Evolutionary conservation across 2,329 filamentous ascomycete genomes (phyloP), one percentile per base, ranked within the genome.

Genomic region (Colletotrichum sp.): DNA sequence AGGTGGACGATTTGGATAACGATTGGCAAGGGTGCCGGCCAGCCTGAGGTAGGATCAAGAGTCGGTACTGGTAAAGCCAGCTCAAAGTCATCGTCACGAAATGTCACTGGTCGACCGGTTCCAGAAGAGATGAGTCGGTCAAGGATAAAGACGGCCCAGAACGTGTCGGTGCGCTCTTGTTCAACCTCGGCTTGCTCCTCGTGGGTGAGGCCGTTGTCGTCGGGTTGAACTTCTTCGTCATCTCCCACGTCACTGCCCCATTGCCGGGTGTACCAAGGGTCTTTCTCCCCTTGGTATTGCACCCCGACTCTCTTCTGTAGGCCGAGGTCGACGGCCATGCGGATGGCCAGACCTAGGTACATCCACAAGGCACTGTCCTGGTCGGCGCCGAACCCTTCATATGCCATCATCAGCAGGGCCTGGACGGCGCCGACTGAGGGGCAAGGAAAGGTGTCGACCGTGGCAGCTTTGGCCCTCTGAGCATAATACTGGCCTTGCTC

Each of bases 351-450:
- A 0, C 95, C 96, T 2, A 98, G 88, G 81, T 98, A 98, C 95
- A 98, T 98, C 95, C 96, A 98, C 8, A 98, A 85, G 0, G 95
- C 95, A 82, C 95, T 98, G 81, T 98, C 96, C 80, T 96, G 95
- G 78, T 95, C 95, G 13, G 95, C 94, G 2, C 95, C 96, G 79
- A 98, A 98, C 59, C 96, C 94, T 79, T 98, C 95, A 81, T 98
- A 98, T 0, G 95, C 95, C 85, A 98, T 91, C 32, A 98, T 86
- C 13, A 98, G 85, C 65, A 94, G 96, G 1, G 95, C 95, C 80
- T 98, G 96, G 0, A 97, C 95, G 12, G 95, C 95, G 28, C 94
- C 94, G 2, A 98, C 93, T 3, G 93, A 95, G 0, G 95, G 95
- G 77, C 94, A 97, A 1, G 95, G 91, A 78, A 98, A 96, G 0